Evolutionary conservation across 148 eudicot species (phyloP).

Genomic region (Selenicereus undatus): DNA sequence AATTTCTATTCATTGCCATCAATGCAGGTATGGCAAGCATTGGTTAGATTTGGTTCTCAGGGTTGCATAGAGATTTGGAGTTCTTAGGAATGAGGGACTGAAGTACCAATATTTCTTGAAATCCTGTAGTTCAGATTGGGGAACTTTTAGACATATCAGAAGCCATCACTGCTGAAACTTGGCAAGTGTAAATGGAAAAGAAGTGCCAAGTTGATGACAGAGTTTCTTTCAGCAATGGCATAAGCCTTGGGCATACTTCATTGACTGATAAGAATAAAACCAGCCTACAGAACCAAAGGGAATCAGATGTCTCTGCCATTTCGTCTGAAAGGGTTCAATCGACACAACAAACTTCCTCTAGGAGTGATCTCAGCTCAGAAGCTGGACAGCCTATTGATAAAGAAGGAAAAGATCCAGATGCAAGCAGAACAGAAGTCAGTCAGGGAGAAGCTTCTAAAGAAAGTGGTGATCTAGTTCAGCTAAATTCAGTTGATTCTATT

Average conservation of each 20-base stretch:
- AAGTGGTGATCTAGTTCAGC: constrained; percentile 21
- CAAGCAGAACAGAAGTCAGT: constrained; percentile 12
- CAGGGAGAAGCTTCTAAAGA: constrained; percentile 20
- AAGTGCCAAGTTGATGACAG: constrained; percentile 20
- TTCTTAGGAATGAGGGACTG: background rate
- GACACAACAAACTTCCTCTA: constrained; percentile 18
- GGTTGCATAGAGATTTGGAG: background rate
- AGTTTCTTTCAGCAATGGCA: constrained; percentile 14
- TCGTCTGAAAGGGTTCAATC: constrained; percentile 28
- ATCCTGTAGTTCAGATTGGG: background rate
- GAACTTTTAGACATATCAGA: background rate
- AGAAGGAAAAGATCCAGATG: constrained; percentile 20
- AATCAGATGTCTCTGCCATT: constrained; percentile 19
- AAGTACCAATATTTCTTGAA: background rate
- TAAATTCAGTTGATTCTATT: constrained; percentile 30
- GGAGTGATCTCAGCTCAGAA: constrained; percentile 40
- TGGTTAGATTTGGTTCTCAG: constrained; percentile 1
- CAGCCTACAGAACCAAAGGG: constrained; percentile 19
- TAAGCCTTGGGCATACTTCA: constrained; percentile 13
- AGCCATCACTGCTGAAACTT: background rate
- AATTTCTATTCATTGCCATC: background rate
- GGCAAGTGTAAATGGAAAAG: constrained; percentile 19
- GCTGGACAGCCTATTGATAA: constrained; percentile 16
- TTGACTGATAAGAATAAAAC: constrained; percentile 26
- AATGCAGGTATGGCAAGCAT: background rate